These are phyloP conservation scores for Rhodotorula sp. DNA, from an alignment of 1,284 basidiomycete genomes.

Conservation along the genomic window DNA sequence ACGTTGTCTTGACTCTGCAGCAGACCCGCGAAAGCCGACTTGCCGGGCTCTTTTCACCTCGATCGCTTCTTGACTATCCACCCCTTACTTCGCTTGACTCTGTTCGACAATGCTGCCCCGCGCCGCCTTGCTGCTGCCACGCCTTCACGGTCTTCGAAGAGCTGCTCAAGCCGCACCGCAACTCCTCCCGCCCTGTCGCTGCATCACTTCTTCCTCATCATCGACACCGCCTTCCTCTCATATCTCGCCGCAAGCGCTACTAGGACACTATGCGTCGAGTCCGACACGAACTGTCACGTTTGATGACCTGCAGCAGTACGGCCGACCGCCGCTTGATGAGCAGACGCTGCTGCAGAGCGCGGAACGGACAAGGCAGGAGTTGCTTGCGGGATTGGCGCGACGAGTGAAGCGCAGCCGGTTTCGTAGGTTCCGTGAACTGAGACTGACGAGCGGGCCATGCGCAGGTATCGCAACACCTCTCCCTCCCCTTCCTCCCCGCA, in stretches of 20 bases:
- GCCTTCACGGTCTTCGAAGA: too few relatives aligned
- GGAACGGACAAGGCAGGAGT: constrained; percentile 40
- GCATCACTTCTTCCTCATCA: neutral
- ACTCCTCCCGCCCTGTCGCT: neutral
- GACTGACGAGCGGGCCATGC: too few relatives aligned
- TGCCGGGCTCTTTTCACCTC: too few relatives aligned
- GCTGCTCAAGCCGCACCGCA: too few relatives aligned
- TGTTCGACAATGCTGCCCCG: too few relatives aligned
- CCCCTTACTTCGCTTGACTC: too few relatives aligned
- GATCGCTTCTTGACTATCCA: too few relatives aligned
- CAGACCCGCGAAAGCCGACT: too few relatives aligned
- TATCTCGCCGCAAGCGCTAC: constrained; percentile 29
- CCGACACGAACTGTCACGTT: constrained; percentile 39
- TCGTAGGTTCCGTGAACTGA: too few relatives aligned
- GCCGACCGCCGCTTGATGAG: constrained; percentile 40
- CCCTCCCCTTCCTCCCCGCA: constrained; percentile 66
- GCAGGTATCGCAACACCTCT: constrained; percentile 43
- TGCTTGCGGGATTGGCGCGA: constrained; percentile 42
- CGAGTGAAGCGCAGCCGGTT: constrained; percentile 22
- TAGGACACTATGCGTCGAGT: constrained; percentile 36
- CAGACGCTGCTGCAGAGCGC: constrained; percentile 39
- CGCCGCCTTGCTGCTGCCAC: too few relatives aligned
- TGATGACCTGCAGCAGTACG: constrained; percentile 38
- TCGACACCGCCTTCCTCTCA: neutral
- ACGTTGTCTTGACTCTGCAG: too few relatives aligned